Percentiles rank a stretch among this genome's conserved stretches.
Evolutionary conservation across 495 filamentous ascomycete genomes (phyloP).

Genomic region (Aspergillus ellipticus): DNA sequence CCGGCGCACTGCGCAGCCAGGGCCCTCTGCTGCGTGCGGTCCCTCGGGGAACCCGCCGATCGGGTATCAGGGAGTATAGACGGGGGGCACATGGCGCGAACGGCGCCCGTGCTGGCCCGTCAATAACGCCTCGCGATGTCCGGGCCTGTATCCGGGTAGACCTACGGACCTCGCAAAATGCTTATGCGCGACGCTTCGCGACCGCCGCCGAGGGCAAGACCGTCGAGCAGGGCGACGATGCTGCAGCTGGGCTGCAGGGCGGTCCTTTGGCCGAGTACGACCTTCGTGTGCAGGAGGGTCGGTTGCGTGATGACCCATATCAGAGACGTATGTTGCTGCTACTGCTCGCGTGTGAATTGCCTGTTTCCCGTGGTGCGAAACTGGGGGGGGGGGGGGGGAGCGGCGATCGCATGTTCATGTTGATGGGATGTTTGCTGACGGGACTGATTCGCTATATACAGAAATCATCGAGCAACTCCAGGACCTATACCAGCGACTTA

Average conservation of each 20-base stretch:
- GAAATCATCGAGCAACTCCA: slow-evolving; percentile 86
- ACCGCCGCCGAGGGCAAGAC: slow-evolving; percentile 7
- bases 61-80: slow-evolving; percentile 10
- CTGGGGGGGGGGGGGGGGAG: too few species aligned
- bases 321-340: slow-evolving; percentile 66
- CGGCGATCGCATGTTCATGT: too few species aligned
- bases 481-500: slow-evolving; percentile 80
- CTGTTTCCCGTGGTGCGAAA: too few species aligned
- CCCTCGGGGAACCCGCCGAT: slow-evolving; percentile 12
- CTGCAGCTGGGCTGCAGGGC: slow-evolving; percentile 18
- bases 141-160: neutral
- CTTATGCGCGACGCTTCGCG: slow-evolving; percentile 17
- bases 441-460: slow-evolving; percentile 23
- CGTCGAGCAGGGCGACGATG: slow-evolving; percentile 3
- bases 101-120: neutral
- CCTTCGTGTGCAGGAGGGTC: slow-evolving; percentile 63
- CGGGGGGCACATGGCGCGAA: slow-evolving; percentile 10
- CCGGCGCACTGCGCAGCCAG: slow-evolving; percentile 27
- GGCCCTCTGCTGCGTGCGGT: slow-evolving; percentile 18
- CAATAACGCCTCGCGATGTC: neutral
- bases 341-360: too few species aligned
- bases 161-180: neutral
- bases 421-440: neutral
- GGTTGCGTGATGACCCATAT: slow-evolving; percentile 80
- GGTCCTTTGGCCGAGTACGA: slow-evolving; percentile 90